These are phyloP conservation scores for Noccaea caerulescens DNA, from an alignment of 345 rosid genomes.

Conservation along the genomic window DNA sequence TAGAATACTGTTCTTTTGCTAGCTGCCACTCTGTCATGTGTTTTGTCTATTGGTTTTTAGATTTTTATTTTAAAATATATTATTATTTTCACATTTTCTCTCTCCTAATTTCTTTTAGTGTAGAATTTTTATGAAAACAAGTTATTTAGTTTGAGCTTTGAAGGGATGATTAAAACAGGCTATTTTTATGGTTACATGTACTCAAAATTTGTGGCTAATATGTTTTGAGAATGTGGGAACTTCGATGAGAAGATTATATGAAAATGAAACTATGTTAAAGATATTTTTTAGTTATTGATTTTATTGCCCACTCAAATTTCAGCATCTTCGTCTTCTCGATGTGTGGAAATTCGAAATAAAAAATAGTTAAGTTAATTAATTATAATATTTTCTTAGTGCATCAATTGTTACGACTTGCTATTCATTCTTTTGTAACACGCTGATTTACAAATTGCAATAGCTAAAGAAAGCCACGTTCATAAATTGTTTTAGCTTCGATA, in stretches of 20 bases:
- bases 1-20: constrained; percentile 41
- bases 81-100: not conserved
- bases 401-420: too few relatives aligned
- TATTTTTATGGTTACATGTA: not conserved
- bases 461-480: not conserved
- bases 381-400: too few relatives aligned
- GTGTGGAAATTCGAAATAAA: constrained; percentile 4
- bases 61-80: not conserved
- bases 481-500: not conserved
- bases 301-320: constrained; percentile 34
- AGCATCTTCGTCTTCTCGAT: constrained; percentile 48
- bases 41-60: constrained; percentile 35
- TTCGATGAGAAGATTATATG: constrained; percentile 43
- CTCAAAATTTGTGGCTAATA: not conserved
- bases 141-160: not conserved
- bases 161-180: not conserved
- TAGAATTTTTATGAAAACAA: not conserved
- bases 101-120: not conserved
- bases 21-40: constrained; percentile 42
- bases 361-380: too few relatives aligned
- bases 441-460: too few relatives aligned
- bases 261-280: constrained; percentile 9
- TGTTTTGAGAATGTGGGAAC: constrained; percentile 57
- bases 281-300: constrained; percentile 7
- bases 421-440: too few relatives aligned